Evolutionary conservation across 2,329 filamentous ascomycete genomes (phyloP).

Genomic region (Fusarium decemcellulare): DNA sequence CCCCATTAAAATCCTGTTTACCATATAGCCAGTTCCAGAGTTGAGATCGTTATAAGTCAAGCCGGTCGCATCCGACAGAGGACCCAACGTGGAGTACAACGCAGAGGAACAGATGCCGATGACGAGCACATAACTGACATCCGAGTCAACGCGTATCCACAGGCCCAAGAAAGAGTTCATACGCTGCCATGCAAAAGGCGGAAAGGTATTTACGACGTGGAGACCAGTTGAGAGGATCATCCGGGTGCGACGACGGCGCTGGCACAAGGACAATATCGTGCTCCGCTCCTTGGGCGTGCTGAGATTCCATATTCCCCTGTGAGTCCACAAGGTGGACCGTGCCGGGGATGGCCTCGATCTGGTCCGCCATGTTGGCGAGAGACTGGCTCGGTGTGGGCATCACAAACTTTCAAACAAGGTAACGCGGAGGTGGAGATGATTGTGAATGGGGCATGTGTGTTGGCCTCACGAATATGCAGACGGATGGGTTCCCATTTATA

Average conservation of each 20-base stretch:
- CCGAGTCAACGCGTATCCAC: not conserved
- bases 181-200: conserved; percentile 1
- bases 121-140: not conserved
- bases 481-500: conserved; percentile 1
- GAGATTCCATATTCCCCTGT: not conserved
- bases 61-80: not conserved
- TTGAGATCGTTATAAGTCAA: not conserved
- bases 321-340: conserved; percentile 16
- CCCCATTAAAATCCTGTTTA: too few species aligned
- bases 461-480: not conserved
- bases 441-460: not conserved
- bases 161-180: too few species aligned
- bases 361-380: not conserved
- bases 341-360: conserved; percentile 12
- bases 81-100: not conserved
- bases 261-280: not conserved
- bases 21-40: conserved; percentile 1
- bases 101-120: not conserved
- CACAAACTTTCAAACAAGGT: not conserved
- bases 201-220: conserved; percentile 1
- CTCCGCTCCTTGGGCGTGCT: not conserved
- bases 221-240: not conserved
- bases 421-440: not conserved
- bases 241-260: not conserved
- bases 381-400: not conserved